Percentiles rank a stretch among this genome's conserved stretches.
phyloP scores from a whole-genome alignment of 331 rosid genomes.

The Quercus tomentella region DNA sequence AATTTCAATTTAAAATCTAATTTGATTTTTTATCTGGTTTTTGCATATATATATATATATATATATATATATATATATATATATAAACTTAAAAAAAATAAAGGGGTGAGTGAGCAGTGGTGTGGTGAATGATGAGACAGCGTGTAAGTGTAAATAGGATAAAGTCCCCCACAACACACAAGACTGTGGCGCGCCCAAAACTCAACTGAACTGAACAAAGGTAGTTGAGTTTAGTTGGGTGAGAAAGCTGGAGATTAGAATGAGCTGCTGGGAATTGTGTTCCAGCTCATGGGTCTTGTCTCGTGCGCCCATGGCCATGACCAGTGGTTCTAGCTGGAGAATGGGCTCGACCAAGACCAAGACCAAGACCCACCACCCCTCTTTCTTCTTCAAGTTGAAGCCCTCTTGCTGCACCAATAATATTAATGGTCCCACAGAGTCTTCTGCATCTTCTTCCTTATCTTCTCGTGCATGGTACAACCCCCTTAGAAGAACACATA shows the following conservation, averaged over 20 bases:
- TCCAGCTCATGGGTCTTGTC: conserved; percentile 18
- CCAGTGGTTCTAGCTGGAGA: background rate
- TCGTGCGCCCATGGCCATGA: conserved; percentile 8
- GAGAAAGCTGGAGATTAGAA: conserved; percentile 12
- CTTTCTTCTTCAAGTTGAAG: conserved; percentile 14
- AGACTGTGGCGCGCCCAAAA: too few relatives aligned
- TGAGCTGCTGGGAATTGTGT: conserved; percentile 29
- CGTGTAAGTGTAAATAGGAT: too few relatives aligned
- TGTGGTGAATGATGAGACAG: background rate
- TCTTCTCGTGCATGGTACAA: conserved; percentile 38
- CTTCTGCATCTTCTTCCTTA: conserved; percentile 25
- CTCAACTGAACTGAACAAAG: too few relatives aligned
- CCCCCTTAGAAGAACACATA: conserved; percentile 20
- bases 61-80: too few relatives aligned
- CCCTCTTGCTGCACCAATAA: conserved; percentile 23
- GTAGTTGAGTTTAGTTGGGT: background rate
- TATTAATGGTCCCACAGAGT: conserved; percentile 3
- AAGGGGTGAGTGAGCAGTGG: too few relatives aligned
- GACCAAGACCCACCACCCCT: conserved; percentile 5
- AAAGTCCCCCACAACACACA: too few relatives aligned
- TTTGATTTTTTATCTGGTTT: accelerated
- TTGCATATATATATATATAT: too few relatives aligned
- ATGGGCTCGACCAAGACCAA: conserved; percentile 10
- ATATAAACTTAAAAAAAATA: too few relatives aligned
- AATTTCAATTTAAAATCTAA: too few relatives aligned